These are phyloP conservation scores for Aleurites moluccanus DNA, from an alignment of 441 rosid species.

Conservation along the genomic window DNA sequence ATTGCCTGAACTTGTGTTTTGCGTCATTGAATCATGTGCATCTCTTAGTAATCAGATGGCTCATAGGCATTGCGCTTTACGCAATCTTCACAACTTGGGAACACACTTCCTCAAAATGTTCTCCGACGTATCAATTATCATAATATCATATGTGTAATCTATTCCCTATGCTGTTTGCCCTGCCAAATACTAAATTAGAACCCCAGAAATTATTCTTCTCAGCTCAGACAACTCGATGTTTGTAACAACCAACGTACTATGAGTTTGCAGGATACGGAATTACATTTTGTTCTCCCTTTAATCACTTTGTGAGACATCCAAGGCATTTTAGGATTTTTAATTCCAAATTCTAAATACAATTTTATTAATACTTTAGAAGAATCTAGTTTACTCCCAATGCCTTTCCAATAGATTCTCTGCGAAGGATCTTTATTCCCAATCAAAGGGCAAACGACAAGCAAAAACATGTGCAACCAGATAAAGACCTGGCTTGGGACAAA, in stretches of 20 bases:
- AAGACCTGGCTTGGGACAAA: neutral
- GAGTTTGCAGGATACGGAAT: neutral
- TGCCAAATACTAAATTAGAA: neutral
- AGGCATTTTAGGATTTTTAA: no score
- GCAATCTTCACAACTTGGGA: slow-evolving; percentile 3
- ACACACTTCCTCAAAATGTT: neutral
- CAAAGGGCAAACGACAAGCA: neutral
- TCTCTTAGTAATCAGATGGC: neutral
- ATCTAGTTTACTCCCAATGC: no score
- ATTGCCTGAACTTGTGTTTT: neutral
- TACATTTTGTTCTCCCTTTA: no score
- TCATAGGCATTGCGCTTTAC: neutral
- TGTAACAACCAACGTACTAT: neutral
- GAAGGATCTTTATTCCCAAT: no score
- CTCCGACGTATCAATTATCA: neutral
- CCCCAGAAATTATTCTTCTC: no score
- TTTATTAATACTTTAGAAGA: no score
- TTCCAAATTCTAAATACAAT: no score
- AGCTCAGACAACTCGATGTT: no score
- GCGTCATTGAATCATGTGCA: slow-evolving; percentile 12
- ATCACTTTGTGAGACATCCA: no score
- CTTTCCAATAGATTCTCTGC: no score
- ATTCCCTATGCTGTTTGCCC: no score
- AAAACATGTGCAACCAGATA: neutral
- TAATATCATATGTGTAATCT: neutral